Conservation (phyloP, 495 filamentous ascomycete species). For the Penicillium herquei region DNA sequence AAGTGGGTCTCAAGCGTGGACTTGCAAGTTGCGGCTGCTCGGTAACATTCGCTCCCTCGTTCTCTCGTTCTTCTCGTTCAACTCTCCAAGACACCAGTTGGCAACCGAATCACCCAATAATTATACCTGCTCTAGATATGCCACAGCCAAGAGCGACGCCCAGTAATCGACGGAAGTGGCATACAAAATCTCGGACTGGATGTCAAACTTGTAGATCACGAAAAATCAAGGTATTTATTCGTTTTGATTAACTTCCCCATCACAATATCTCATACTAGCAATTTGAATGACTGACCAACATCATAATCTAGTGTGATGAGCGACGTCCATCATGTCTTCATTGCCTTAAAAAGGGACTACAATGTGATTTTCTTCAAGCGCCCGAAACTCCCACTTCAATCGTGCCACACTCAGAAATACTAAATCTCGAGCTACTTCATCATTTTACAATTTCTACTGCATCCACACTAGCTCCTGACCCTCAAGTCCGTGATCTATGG, state of each 20-base stretch:
- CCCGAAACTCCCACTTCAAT: background rate
- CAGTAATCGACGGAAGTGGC: background rate
- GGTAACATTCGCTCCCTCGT: no score
- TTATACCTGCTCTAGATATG: no score
- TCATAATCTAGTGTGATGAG: conserved; percentile 16
- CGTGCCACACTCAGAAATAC: conserved; percentile 3
- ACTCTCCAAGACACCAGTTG: no score
- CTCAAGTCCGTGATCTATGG: conserved; percentile 12
- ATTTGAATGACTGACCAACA: background rate
- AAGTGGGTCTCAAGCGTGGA: no score
- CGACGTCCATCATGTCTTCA: conserved; percentile 11
- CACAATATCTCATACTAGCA: background rate
- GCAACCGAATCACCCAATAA: no score
- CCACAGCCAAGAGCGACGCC: no score
- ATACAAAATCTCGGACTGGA: background rate
- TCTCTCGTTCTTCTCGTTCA: no score
- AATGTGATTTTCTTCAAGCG: conserved; percentile 3
- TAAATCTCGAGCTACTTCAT: conserved; percentile 12
- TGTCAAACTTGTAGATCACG: background rate
- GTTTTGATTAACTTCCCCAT: no score
- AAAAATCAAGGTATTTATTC: background rate
- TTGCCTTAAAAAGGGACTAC: conserved; percentile 7
- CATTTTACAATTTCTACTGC: conserved; percentile 15
- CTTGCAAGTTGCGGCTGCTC: no score
- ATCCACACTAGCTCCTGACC: conserved; percentile 9